Conservation (phyloP, 495 filamentous ascomycete genomes). For the Letharia lupina region DNA sequence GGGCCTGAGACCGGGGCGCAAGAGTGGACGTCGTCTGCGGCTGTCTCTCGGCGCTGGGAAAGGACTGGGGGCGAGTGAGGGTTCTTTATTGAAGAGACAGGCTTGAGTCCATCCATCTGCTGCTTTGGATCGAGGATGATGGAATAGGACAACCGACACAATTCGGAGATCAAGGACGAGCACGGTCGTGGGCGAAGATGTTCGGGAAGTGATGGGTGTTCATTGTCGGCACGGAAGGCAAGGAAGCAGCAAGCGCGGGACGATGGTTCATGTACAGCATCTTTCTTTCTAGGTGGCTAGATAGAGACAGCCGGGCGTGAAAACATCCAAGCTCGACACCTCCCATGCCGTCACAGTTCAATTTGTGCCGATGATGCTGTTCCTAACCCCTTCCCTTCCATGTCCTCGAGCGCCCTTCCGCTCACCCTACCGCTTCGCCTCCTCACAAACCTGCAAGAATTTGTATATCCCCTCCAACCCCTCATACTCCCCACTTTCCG, state of each 20-base stretch:
- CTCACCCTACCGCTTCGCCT: slow-evolving; percentile 34
- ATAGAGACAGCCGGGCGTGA: neutral
- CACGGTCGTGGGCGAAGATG: neutral
- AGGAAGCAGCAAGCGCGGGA: neutral
- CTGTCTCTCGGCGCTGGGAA: neutral
- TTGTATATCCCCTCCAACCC: slow-evolving; percentile 78
- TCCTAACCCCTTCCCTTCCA: neutral
- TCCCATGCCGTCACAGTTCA: neutral
- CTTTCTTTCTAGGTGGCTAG: neutral
- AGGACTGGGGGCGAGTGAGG: neutral
- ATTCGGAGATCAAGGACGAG: neutral
- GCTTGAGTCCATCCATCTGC: no score
- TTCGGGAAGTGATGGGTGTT: neutral
- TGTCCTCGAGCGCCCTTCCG: neutral
- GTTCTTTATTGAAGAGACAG: no score
- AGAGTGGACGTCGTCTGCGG: neutral
- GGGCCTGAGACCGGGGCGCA: neutral
- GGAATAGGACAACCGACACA: neutral
- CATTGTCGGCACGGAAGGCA: neutral
- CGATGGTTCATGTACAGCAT: neutral
- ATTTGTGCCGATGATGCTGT: neutral
- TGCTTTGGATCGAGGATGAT: no score
- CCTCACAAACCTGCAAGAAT: slow-evolving; percentile 81
- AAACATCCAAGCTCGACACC: neutral
- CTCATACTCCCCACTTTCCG: slow-evolving; percentile 54